Percentiles rank a stretch among this genome's conserved stretches.
Evolutionary conservation across 2,329 filamentous ascomycete genomes (phyloP).

Genomic region (Trichophyton schoenleinii): DNA sequence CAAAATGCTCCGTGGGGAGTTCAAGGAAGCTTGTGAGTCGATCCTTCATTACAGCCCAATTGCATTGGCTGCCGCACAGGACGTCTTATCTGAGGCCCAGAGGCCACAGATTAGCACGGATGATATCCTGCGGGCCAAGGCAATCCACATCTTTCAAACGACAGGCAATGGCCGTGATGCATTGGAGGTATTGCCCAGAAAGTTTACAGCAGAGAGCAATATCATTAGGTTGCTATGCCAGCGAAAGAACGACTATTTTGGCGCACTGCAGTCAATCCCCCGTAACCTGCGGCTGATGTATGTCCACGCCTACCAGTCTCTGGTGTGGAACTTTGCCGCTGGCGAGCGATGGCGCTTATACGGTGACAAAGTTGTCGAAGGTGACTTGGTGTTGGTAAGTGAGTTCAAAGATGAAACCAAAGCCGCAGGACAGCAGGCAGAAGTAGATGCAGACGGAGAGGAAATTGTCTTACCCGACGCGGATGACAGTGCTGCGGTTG

Average conservation of each 20-base stretch:
- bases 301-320: constrained; percentile 88
- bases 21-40: constrained; percentile 63
- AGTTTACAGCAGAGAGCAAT: constrained; percentile 66
- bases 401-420: constrained; percentile 35
- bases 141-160: constrained; percentile 60
- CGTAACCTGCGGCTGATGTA: constrained; percentile 84
- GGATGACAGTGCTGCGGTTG: constrained; percentile 41
- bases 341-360: constrained; percentile 68
- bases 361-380: constrained; percentile 62
- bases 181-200: constrained; percentile 57
- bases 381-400: constrained; percentile 65
- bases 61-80: constrained; percentile 45
- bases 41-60: constrained; percentile 61
- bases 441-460: constrained; percentile 50
- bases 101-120: constrained; percentile 52
- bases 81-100: constrained; percentile 27
- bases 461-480: constrained; percentile 50
- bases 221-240: constrained; percentile 63
- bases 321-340: constrained; percentile 81
- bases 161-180: constrained; percentile 49
- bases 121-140: constrained; percentile 65
- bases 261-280: constrained; percentile 67
- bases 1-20: constrained; percentile 70
- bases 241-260: constrained; percentile 57
- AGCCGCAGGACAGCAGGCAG: constrained; percentile 17